These are phyloP conservation scores for Diutina scorzettiae DNA, from an alignment of 1,139 yeast species.

Conservation along the genomic window DNA sequence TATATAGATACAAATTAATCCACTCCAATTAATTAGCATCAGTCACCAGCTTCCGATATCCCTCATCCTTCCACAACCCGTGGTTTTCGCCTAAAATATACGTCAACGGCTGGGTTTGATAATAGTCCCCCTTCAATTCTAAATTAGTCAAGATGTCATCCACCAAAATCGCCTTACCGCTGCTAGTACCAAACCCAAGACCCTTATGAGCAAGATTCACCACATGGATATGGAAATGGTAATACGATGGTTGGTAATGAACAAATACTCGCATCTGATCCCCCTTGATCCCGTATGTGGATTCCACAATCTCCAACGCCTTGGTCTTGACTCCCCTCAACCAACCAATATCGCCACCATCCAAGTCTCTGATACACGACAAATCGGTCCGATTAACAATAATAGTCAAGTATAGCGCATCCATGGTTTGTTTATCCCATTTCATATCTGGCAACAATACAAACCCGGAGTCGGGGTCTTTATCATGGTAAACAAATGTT, in stretches of 20 bases:
- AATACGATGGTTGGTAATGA: conserved; percentile 93
- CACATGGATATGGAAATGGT: conserved; percentile 90
- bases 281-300: conserved; percentile 21
- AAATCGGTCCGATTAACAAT: conserved; percentile 65
- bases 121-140: conserved; percentile 34
- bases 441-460: conserved; percentile 73
- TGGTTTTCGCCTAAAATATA: conserved; percentile 68
- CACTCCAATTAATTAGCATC: too few species aligned
- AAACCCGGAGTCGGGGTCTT: conserved; percentile 43
- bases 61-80: conserved; percentile 44
- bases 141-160: conserved; percentile 77
- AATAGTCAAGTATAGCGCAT: conserved; percentile 64
- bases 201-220: conserved; percentile 69
- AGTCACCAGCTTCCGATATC: background rate
- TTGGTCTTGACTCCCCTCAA: conserved; percentile 32
- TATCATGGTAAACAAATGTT: conserved; percentile 51
- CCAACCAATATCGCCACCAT: conserved; percentile 44
- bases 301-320: conserved; percentile 36
- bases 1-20: too few species aligned
- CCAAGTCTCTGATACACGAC: conserved; percentile 68
- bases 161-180: conserved; percentile 72
- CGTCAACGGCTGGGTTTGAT: conserved; percentile 28
- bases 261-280: conserved; percentile 62
- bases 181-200: conserved; percentile 54
- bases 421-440: conserved; percentile 75